Evolutionary conservation across 805 yeast species (phyloP).

Genomic region (Cyberlindnera subsufficiens): DNA sequence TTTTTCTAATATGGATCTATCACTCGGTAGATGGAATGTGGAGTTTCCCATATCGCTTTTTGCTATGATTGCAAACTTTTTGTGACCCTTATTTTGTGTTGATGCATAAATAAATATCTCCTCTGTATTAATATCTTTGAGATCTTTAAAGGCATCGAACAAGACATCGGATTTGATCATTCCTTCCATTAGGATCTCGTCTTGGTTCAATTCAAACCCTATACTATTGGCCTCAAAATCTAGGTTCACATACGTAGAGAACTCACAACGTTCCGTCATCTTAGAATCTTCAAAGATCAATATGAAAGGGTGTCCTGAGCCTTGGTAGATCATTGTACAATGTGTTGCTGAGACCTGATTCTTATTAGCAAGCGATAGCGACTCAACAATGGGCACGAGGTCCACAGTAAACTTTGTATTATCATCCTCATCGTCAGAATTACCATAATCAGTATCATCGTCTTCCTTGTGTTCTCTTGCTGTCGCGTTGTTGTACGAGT

Average conservation of each 20-base stretch:
- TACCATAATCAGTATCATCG: constrained; percentile 8
- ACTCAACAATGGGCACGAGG: constrained; percentile 42
- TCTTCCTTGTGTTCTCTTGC: constrained; percentile 9
- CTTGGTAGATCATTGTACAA: constrained; percentile 45
- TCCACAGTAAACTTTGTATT: constrained; percentile 34
- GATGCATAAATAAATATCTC: constrained; percentile 43
- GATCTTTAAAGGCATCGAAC: constrained; percentile 48
- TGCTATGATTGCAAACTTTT: constrained; percentile 45
- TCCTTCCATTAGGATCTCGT: constrained; percentile 38
- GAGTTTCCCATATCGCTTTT: constrained; percentile 71
- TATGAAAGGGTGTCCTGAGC: constrained; percentile 47
- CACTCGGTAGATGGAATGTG: constrained; percentile 60
- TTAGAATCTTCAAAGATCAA: constrained; percentile 49
- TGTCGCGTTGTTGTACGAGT: constrained; percentile 12
- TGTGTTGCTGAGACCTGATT: constrained; percentile 29
- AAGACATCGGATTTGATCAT: constrained; percentile 47
- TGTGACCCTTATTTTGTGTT: constrained; percentile 19
- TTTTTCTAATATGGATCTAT: constrained; percentile 55
- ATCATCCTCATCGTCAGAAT: constrained; percentile 12
- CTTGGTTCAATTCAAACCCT: constrained; percentile 39
- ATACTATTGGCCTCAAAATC: constrained; percentile 26
- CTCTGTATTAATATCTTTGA: constrained; percentile 48
- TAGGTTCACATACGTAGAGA: constrained; percentile 37
- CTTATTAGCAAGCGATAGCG: constrained; percentile 38
- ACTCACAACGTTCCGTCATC: constrained; percentile 51